A percentile compares a stretch with the other conserved stretches of the same genome.
Evolutionary conservation across 306 rosid genomes (phyloP).

Genomic region (Cucumis melo): DNA sequence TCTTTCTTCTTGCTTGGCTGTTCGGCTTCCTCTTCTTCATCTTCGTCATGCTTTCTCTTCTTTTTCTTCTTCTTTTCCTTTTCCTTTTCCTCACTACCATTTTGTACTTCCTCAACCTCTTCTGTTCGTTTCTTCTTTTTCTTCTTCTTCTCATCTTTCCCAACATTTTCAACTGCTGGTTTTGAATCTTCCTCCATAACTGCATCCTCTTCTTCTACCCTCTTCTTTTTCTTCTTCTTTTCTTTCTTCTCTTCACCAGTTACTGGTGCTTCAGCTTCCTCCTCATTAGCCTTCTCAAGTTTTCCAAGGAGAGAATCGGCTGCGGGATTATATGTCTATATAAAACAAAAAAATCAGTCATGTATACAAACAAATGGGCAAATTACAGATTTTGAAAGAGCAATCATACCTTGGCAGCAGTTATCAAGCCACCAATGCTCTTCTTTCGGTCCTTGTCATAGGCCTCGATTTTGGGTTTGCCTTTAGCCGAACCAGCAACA

Average conservation of each 20-base stretch:
- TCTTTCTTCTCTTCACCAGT: conserved; percentile 32
- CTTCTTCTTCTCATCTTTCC: conserved; percentile 43
- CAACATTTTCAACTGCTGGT: conserved; percentile 16
- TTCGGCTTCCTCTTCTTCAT: conserved; percentile 37
- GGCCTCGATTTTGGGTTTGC: conserved; percentile 76
- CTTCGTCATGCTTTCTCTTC: conserved; percentile 33
- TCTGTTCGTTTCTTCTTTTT: conserved; percentile 32
- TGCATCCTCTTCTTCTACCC: conserved; percentile 18
- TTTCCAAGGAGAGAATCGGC: conserved; percentile 59
- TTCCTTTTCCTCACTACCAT: conserved; percentile 14
- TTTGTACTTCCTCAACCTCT: conserved; percentile 21
- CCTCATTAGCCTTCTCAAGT: conserved; percentile 4
- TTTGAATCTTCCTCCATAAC: conserved; percentile 1
- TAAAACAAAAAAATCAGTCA: conserved; percentile 1
- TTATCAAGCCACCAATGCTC: conserved; percentile 60
- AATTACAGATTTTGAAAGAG: background rate
- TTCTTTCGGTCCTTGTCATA: conserved; percentile 89
- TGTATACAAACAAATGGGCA: background rate
- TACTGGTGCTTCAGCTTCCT: conserved; percentile 18
- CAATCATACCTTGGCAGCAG: conserved; percentile 61
- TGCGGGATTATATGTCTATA: conserved; percentile 72
- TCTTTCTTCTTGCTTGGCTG: conserved; percentile 36
- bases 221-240: conserved; percentile 36
- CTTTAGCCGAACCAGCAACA: conserved; percentile 77
- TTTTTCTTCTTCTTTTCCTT: conserved; percentile 39